Percentiles rank a stretch among this genome's conserved stretches.
phyloP scores from a whole-genome alignment of 148 eudicot genomes.

The Cornus suecica region DNA sequence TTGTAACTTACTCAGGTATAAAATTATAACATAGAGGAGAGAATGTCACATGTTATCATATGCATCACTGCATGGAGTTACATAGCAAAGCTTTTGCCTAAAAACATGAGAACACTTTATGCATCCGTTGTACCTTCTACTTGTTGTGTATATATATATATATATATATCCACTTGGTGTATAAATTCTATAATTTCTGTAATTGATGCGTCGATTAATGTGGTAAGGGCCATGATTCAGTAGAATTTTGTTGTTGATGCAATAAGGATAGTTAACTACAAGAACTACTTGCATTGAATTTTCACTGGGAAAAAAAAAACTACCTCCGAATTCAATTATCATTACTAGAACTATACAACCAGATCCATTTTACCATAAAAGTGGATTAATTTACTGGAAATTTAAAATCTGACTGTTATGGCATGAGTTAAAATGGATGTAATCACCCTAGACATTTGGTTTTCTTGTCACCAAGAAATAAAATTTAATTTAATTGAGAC shows the following conservation, averaged over 20 bases:
- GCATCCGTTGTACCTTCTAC: not conserved
- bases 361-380: no score
- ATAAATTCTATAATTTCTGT: not conserved
- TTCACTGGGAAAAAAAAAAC: not conserved
- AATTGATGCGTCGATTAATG: not conserved
- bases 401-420: no score
- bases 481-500: no score
- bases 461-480: no score
- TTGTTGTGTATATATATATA: not conserved
- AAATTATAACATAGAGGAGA: conserved; percentile 1
- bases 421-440: no score
- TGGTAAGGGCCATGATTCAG: not conserved
- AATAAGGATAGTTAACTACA: not conserved
- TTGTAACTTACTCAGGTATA: not conserved
- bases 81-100: conserved; percentile 3
- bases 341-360: not conserved
- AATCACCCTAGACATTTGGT: no score
- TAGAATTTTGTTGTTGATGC: not conserved
- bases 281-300: not conserved
- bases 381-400: no score
- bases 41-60: conserved; percentile 1
- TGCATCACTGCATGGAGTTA: conserved; percentile 7
- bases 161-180: no score
- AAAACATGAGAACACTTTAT: not conserved
- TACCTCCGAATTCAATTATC: not conserved